phyloP scores from a whole-genome alignment of 257 asterid genomes.

The Nicotiana otophora region DNA sequence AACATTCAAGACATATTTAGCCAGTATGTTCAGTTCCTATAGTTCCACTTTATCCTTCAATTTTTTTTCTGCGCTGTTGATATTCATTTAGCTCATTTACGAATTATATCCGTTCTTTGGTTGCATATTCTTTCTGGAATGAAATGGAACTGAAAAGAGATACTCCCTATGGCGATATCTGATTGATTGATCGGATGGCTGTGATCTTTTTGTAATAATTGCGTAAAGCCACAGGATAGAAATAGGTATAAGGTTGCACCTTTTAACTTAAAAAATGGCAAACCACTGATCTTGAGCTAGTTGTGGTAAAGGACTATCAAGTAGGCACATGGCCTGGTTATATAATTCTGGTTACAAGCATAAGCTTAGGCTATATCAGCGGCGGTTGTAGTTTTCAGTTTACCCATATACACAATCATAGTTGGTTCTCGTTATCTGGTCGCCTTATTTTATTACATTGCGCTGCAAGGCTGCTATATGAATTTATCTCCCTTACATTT shows the following conservation, averaged over 20 bases:
- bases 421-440: background rate
- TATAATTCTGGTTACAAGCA: background rate
- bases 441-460: background rate
- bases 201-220: background rate
- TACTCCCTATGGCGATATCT: background rate
- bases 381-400: background rate
- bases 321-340: background rate
- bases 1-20: slow-evolving; percentile 81
- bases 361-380: background rate
- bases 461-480: background rate
- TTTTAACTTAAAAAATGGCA: background rate
- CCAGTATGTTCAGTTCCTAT: slow-evolving; percentile 44
- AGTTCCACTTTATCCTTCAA: background rate
- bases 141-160: background rate
- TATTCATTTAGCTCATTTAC: background rate
- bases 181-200: background rate
- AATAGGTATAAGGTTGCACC: background rate
- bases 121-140: background rate
- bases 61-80: background rate
- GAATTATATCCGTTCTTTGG: background rate
- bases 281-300: background rate
- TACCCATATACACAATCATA: background rate
- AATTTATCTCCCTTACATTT: background rate
- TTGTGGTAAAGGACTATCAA: background rate
- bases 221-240: background rate